Conservation (phyloP, 768 basidiomycete genomes). For the Russula ochroleuca region DNA sequence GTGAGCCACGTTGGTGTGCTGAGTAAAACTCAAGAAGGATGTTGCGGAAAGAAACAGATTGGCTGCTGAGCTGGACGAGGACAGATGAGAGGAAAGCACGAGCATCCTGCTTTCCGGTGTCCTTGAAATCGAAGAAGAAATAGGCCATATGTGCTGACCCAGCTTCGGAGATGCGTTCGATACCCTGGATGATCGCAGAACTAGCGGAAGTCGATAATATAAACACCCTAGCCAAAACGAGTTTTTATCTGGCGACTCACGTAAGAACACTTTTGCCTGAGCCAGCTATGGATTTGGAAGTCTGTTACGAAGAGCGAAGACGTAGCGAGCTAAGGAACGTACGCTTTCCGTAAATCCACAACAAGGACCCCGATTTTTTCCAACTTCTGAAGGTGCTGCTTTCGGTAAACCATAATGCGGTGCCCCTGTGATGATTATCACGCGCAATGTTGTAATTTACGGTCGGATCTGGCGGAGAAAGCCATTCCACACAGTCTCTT, state of each 20-base stretch:
- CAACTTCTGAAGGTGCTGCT: not conserved
- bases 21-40: not conserved
- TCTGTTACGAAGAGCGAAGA: not conserved
- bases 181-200: not conserved
- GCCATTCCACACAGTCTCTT: not conserved
- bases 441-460: not conserved
- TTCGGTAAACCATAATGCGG: not conserved
- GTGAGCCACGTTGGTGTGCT: not conserved
- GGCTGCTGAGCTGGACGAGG: not conserved
- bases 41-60: not conserved
- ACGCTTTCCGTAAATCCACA: slow-evolving; percentile 3
- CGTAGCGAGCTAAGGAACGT: not conserved
- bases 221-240: not conserved
- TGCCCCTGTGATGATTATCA: not conserved
- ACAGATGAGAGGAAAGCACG: not conserved
- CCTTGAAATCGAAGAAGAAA: slow-evolving; percentile 5
- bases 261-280: not conserved
- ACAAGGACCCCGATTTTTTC: not conserved
- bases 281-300: not conserved
- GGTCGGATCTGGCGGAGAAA: not conserved
- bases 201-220: not conserved
- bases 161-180: not conserved
- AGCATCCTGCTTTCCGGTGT: not conserved
- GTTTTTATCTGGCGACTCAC: not conserved
- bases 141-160: not conserved